A percentile compares a stretch with the other conserved stretches of the same genome.
Conservation (phyloP, 768 basidiomycete genomes). For the Rhodocollybia butyracea region DNA sequence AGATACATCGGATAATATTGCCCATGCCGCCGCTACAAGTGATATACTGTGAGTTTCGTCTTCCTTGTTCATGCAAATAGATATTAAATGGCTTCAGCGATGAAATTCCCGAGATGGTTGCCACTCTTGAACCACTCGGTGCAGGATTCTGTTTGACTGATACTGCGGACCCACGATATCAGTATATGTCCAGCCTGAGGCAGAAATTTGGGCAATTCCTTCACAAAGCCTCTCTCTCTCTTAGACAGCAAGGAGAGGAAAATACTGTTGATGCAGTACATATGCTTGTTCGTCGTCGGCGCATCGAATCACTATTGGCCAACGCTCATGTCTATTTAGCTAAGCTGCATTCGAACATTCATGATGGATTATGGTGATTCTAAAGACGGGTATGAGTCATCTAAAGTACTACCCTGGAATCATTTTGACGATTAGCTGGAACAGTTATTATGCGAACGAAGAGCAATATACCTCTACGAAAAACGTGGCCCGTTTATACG, state of each 20-base stretch:
- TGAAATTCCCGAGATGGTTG: constrained; percentile 78
- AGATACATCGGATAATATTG: constrained; percentile 46
- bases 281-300: constrained; percentile 48
- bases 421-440: not conserved
- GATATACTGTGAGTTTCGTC: constrained; percentile 60
- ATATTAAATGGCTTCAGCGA: constrained; percentile 36
- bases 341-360: constrained; percentile 60
- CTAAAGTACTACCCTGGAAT: not conserved
- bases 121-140: constrained; percentile 53
- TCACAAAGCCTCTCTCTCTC: constrained; percentile 62
- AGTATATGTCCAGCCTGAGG: constrained; percentile 55
- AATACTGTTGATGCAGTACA: constrained; percentile 81
- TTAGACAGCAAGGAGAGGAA: constrained; percentile 74
- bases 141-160: constrained; percentile 70
- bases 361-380: constrained; percentile 76
- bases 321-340: not conserved
- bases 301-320: not conserved
- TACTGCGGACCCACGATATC: constrained; percentile 59
- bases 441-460: constrained; percentile 58
- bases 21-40: constrained; percentile 41
- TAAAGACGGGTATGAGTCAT: constrained; percentile 41
- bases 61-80: not conserved
- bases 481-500: constrained; percentile 64
- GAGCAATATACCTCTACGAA: constrained; percentile 59
- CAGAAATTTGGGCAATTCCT: constrained; percentile 66